Conservation (phyloP, 306 rosid species). For the Cucumis hystrix region DNA sequence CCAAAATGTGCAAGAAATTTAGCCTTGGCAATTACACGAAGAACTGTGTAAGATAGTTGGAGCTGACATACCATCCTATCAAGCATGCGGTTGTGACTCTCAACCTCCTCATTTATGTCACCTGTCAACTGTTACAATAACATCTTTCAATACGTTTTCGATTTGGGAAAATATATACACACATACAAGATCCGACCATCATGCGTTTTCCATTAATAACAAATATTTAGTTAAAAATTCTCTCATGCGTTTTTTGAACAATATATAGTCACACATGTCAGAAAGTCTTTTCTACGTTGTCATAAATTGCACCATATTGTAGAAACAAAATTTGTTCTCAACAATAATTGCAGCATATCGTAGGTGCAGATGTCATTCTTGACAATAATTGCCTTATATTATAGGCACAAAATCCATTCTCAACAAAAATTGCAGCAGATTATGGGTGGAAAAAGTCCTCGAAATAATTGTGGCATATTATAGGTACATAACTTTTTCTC, state of each 20-base stretch:
- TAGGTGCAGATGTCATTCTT: neutral
- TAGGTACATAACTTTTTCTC: neutral
- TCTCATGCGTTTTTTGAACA: neutral
- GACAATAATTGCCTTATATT: neutral
- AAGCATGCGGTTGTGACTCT: constrained; percentile 71
- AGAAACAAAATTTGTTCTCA: neutral
- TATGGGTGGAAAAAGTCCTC: neutral
- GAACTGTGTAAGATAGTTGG: neutral
- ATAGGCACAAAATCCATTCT: neutral
- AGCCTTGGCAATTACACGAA: neutral
- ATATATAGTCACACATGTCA: neutral
- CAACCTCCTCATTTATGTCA: constrained; percentile 91
- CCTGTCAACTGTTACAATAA: constrained; percentile 65
- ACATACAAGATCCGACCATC: neutral
- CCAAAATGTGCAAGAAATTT: neutral
- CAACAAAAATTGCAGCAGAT: neutral
- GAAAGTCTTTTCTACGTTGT: neutral
- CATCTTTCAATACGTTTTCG: neutral
- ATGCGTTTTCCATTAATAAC: neutral
- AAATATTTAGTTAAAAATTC: neutral
- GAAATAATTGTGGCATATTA: neutral
- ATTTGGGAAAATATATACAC: neutral
- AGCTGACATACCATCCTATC: constrained; percentile 61
- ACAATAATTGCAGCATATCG: neutral
- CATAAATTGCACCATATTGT: neutral